A percentile compares a stretch with the other conserved stretches of the same genome.
Conservation (phyloP, 768 basidiomycete species). For the Chalciporus sphaerocephalus region DNA sequence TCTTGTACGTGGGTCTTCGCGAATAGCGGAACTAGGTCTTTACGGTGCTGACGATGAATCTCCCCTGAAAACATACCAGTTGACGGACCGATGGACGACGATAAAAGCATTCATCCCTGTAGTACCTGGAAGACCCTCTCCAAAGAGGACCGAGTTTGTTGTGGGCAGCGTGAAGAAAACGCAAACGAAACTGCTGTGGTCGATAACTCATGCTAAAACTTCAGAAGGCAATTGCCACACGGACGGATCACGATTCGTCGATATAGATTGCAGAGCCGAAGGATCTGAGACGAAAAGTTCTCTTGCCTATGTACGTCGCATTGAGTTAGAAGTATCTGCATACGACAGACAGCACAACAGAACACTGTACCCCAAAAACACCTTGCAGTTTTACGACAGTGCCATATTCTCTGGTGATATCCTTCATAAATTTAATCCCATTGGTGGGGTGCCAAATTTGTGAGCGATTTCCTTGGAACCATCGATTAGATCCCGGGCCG, state of each 20-base stretch:
- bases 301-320: not conserved
- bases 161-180: not conserved
- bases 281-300: conserved; percentile 3
- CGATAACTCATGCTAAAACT: not conserved
- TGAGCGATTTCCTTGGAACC: conserved; percentile 2
- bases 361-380: not conserved
- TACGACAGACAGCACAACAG: not conserved
- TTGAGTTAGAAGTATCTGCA: not conserved
- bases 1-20: conserved; percentile 1
- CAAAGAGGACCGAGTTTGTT: conserved; percentile 1
- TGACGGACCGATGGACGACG: not conserved
- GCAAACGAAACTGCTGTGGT: not conserved
- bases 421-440: conserved; percentile 1
- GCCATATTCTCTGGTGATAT: conserved; percentile 1
- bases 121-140: conserved; percentile 2
- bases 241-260: not conserved
- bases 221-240: conserved; percentile 4
- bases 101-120: not conserved
- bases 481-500: not conserved
- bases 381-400: not conserved
- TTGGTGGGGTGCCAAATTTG: conserved; percentile 2
- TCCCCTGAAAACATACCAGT: not conserved
- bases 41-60: conserved; percentile 3
- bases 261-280: conserved; percentile 3
- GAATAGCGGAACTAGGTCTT: conserved; percentile 1